phyloP scores from a whole-genome alignment of 345 rosid species.

The Eutrema japonicum region DNA sequence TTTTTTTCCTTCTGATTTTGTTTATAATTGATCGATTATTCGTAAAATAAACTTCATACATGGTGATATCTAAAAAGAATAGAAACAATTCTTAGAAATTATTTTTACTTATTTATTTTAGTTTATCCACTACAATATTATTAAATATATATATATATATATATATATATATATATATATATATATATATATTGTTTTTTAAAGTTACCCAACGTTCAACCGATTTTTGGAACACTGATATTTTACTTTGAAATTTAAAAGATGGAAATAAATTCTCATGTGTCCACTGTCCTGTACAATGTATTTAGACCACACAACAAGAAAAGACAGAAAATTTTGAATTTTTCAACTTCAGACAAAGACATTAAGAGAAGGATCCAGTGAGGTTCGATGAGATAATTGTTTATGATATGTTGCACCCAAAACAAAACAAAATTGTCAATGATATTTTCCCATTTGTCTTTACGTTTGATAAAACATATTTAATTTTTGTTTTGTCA shows the following conservation, averaged over 20 bases:
- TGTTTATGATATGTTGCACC: not conserved
- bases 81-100: not conserved
- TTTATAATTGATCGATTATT: not conserved
- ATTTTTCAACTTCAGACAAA: constrained; percentile 26
- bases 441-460: not conserved
- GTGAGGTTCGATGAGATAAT: constrained; percentile 25
- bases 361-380: constrained; percentile 34
- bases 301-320: constrained; percentile 31
- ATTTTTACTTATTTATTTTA: not conserved
- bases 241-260: not conserved
- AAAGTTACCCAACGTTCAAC: not conserved
- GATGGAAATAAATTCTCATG: constrained; percentile 3
- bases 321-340: constrained; percentile 11
- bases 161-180: no score
- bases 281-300: constrained; percentile 13
- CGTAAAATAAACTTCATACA: not conserved
- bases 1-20: not conserved
- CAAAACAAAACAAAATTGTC: no score
- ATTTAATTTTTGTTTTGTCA: constrained; percentile 7
- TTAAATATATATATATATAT: not conserved
- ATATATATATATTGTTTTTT: not conserved
- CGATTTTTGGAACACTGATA: not conserved
- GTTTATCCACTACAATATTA: not conserved
- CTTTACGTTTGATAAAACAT: constrained; percentile 8
- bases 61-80: not conserved